Base-by-base conservation (phyloP, 192 early-diverging fungal species). In the Backusella tuberculispora region DNA sequence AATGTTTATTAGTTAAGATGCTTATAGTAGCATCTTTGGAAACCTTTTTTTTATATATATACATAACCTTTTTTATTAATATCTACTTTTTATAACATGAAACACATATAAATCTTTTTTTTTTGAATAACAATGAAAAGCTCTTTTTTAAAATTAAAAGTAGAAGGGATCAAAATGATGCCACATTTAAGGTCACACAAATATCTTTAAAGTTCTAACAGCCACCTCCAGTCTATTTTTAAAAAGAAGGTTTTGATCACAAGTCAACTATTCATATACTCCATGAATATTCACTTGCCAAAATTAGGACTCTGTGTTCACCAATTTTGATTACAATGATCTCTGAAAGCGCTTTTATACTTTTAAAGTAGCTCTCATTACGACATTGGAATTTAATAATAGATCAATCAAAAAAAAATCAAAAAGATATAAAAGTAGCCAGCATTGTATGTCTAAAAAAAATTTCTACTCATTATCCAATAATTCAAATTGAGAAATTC, bases 281-380 rank as follows among this genome's bases (percentile, higher is more conserved):
- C 50, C 50, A 53, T 53, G 50, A 21, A 53, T 21, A 53, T 53
- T 53, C 19, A 53, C 21, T 53, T 53, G 19, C 50, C 50, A 53
- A 53, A 53, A 53, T 53, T 53, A 10, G 50, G 21, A 53, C 10
- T 9, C 19, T 7, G 50, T 53, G 50, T 10, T 24, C 50, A 53
- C 19, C 19, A 46, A 53, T 21, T 10, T 24, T 24, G 19, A 53
- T 24, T 53, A 53, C 50, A 24, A 53, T 53, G 21, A 21, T 53
- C 50, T 21, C 19, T 53, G 50, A 21, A 53, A 53, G n/a, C 50
- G 50, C 50, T 24, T 53, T 6, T 10, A 24, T 53, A 53, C 50
- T 53, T 53, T 24, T 53, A 53, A 53, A 53, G 50, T 53, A 53
- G 50, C 50, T 53, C 9, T 53, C 2, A 53, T 10, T 53, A 21